Evolutionary conservation across 2,329 filamentous ascomycete species (phyloP).

Genomic region (Epichloe bromicola): DNA sequence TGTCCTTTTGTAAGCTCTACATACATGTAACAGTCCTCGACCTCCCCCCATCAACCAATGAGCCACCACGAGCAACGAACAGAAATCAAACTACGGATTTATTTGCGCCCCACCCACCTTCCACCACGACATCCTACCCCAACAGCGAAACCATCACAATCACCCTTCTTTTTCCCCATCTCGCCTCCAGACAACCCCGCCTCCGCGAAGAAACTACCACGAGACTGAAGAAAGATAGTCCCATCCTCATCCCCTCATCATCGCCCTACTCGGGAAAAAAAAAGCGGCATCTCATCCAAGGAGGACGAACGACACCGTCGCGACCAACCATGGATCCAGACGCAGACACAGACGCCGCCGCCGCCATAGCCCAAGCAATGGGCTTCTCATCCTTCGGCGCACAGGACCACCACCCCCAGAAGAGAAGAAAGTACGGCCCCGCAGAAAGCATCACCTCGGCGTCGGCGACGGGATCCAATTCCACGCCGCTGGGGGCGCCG

Average conservation of each 20-base stretch:
- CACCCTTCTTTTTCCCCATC: background rate
- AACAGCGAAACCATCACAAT: background rate
- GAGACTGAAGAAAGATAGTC: background rate
- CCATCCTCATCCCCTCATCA: background rate
- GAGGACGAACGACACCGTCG: background rate
- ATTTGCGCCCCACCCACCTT: too few species aligned
- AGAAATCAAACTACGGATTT: too few species aligned
- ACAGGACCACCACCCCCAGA: constrained; percentile 33
- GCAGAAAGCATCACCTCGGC: constrained; percentile 27
- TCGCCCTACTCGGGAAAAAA: background rate
- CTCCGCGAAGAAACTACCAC: background rate
- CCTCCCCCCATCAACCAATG: background rate
- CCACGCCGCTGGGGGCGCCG: constrained; percentile 19
- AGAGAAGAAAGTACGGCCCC: constrained; percentile 53
- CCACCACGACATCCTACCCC: background rate
- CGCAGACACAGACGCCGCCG: constrained; percentile 21
- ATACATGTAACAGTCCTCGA: too few species aligned
- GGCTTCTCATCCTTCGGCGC: constrained; percentile 61
- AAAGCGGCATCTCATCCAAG: background rate
- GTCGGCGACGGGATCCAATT: constrained; percentile 23
- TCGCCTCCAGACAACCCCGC: background rate
- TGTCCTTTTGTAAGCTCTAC: too few species aligned
- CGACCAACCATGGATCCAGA: constrained; percentile 9
- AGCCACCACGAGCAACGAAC: too few species aligned
- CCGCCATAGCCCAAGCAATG: constrained; percentile 52